phyloP scores from a whole-genome alignment of 2,329 filamentous ascomycete genomes.

The Thermothelomyces thermophilus region DNA sequence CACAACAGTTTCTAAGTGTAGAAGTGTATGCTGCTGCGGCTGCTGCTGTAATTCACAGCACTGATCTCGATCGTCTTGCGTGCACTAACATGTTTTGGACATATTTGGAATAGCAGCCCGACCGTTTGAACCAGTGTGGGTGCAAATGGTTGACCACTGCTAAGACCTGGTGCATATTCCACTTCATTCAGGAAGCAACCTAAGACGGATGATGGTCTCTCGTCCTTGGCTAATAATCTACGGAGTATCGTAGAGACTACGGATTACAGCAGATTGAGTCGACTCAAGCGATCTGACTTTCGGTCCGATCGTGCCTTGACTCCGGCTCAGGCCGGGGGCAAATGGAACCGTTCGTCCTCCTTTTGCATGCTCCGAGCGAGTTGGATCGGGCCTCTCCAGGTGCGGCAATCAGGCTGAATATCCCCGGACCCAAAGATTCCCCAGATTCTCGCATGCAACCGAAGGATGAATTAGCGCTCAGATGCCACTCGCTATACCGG shows the following conservation, averaged over 20 bases:
- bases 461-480: slow-evolving; percentile 4
- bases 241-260: no score
- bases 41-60: neutral
- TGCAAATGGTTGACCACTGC: neutral
- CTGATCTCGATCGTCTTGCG: neutral
- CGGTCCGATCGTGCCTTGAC: slow-evolving; percentile 7
- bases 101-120: neutral
- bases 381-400: neutral
- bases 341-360: no score
- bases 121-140: neutral
- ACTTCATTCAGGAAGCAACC: neutral
- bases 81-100: neutral
- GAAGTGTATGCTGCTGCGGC: no score
- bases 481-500: slow-evolving; percentile 7
- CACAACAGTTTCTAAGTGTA: no score
- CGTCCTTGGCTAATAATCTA: no score
- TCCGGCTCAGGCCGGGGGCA: slow-evolving; percentile 8
- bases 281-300: slow-evolving; percentile 4
- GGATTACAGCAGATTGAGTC: no score
- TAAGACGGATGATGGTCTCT: neutral
- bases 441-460: slow-evolving; percentile 13
- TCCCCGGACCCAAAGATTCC: slow-evolving; percentile 15
- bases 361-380: no score
- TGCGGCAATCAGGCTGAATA: slow-evolving; percentile 22
- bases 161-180: slow-evolving; percentile 1